Base-by-base conservation (phyloP, 2,329 filamentous ascomycete species). In the Hymenoscyphus repandus region DNA sequence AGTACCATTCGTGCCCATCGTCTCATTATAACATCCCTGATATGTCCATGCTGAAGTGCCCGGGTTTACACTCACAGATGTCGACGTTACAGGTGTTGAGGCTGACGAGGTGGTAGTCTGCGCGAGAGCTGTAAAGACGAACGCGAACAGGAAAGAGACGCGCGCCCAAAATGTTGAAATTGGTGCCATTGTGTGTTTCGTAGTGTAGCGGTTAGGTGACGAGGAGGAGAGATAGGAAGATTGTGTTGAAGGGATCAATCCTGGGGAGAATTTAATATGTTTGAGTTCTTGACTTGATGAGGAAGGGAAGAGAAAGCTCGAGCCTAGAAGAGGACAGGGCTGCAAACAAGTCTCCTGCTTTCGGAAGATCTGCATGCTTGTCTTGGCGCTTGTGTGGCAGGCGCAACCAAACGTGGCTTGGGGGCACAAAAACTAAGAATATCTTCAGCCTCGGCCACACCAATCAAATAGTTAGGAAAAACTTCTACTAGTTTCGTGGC, bases 21-120 rank as follows among this genome's bases (percentile, higher is more conserved):
- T 71, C 58, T 72, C 70, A 44, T 70, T 70, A 54, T 65, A 71
- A 53, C 70, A 72, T 22, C 70, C 70, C 6, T 59, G 56, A 53
- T 71, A 71, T 5, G 40, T 41, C 52, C 57, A 63, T 20, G 48
- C 50, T 7, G 46, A 34, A 5, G 51, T 49, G 1, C 51, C 53
- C 0, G 57, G 52, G 31, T 47, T 57, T 45, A 63, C 55, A 15
- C 12, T 55, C 1, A 58, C 51, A 15, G 17, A 20, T 7, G 12
- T 34, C 17, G 42, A 33, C 18, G 13, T 44, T 11, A 6, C 11
- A n/a, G 41, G 41, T 22, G 39, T 30, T 6, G 20, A 13, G 17
- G 13, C 17, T 18, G 10, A 20, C 2, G 18, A 10, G 6, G 40
- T 30, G 40, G 40, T 30, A 12, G 42, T 33, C 18, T 45, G 42